Conservation (phyloP, 2,329 filamentous ascomycete species). For the Didymella sp. region DNA sequence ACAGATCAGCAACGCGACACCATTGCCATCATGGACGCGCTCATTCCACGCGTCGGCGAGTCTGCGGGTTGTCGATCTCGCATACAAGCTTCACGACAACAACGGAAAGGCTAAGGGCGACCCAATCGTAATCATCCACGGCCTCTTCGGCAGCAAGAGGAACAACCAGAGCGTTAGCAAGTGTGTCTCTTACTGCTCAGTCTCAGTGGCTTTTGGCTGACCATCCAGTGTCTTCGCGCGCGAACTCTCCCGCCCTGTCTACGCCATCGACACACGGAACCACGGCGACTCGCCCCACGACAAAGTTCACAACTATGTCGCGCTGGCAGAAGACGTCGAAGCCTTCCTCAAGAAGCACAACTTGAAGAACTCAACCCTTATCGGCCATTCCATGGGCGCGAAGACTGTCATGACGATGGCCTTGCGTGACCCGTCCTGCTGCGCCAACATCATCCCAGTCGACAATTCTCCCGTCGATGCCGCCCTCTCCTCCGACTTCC, state of each 20-base stretch:
- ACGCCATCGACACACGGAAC: constrained; percentile 87
- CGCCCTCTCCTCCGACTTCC: constrained; percentile 75
- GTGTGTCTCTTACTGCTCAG: constrained; percentile 55
- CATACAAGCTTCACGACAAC: constrained; percentile 47
- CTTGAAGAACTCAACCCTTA: constrained; percentile 75
- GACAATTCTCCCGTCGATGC: constrained; percentile 93
- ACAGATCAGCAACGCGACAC: constrained; percentile 5
- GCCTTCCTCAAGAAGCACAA: constrained; percentile 76
- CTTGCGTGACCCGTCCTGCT: constrained; percentile 69
- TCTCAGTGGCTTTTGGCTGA: background rate
- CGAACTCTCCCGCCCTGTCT: constrained; percentile 80
- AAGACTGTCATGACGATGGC: constrained; percentile 92
- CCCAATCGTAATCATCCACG: constrained; percentile 88
- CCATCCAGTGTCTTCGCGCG: constrained; percentile 73
- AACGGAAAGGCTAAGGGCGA: constrained; percentile 49
- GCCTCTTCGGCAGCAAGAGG: constrained; percentile 92
- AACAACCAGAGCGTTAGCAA: constrained; percentile 96
- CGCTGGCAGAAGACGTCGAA: constrained; percentile 83
- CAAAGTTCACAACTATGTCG: constrained; percentile 75
- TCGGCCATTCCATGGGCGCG: constrained; percentile 97
- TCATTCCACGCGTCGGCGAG: constrained; percentile 38
- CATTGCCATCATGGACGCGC: constrained; percentile 31
- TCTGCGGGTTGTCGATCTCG: constrained; percentile 39
- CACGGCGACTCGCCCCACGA: constrained; percentile 89
- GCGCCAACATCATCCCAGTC: constrained; percentile 78